Base-by-base conservation (phyloP, 305 asterid genomes). In the Fraxinus paxiana region DNA sequence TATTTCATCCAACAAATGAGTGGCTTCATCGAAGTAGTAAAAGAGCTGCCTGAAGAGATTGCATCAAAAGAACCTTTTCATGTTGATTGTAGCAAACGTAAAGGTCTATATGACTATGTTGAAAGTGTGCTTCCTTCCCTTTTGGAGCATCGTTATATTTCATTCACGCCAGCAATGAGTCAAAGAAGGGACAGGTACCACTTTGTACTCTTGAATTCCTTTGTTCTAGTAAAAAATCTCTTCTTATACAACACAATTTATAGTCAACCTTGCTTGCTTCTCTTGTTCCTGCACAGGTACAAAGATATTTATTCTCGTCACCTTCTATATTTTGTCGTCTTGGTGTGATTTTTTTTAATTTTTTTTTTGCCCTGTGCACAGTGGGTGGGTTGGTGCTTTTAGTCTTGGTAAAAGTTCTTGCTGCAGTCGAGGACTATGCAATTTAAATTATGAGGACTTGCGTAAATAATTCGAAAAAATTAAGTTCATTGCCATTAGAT, bases 41-140 rank as follows among this genome's bases (percentile, higher is more conserved):
- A 90, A 83, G 98, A 92, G 87, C 85, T 96, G 86, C 98, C 99
- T 26, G 86, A 84, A 0, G 97, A 91, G 83, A 84, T 96, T 85
- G 94, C 90, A 79, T 90, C 96, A 17, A 94, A 90, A 87, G 98
- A 91, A 88, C 98, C 98, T 75, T 83, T 96, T 83, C 89, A 84
- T 84, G 98, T 94, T 79, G 97, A 96, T 85, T 94, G 99, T 83
- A 94, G 98, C 91, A 96, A 96, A 85, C 96, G 99, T 69, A 94
- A 94, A 87, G 99, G 98, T 81, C 88, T 80, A 71, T 94, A 92
- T 87, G 99, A 96, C 88, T 94, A 96, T 81, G 86, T 90, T 18
- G 98, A 96, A 83, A 85, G 89, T 78, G 97, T 96, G 15, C 97
- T 96, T 83, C 99, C 99, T 35, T 85, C 91, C 2, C 92, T 96